Evolutionary conservation across 1,139 yeast genomes (phyloP).

Genomic region (Insectozyma bohioensis): DNA sequence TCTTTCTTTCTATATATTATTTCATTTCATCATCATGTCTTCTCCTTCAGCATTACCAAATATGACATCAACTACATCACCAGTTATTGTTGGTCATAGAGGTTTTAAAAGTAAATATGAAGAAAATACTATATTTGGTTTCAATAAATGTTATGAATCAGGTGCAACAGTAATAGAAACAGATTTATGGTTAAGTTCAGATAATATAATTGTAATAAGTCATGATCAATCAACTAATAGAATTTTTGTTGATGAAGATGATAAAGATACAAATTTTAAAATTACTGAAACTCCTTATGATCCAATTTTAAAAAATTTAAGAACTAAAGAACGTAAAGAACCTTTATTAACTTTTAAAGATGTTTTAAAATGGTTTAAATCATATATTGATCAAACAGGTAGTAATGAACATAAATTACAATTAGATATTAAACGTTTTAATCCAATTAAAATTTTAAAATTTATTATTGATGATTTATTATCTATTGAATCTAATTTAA

Average conservation of each 20-base stretch:
- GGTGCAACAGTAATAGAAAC: constrained; percentile 80
- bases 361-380: constrained; percentile 57
- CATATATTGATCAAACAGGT: constrained; percentile 26
- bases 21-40: too few species aligned
- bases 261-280: constrained; percentile 37
- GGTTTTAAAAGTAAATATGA: constrained; percentile 64
- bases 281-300: constrained; percentile 43
- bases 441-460: constrained; percentile 58
- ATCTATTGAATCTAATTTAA: constrained; percentile 46
- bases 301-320: constrained; percentile 45
- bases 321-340: constrained; percentile 56
- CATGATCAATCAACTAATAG: constrained; percentile 68
- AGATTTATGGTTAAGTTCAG: constrained; percentile 77
- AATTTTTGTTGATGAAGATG: constrained; percentile 53
- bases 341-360: constrained; percentile 62
- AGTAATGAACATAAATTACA: constrained; percentile 43
- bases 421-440: constrained; percentile 80
- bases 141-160: constrained; percentile 63
- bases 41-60: too few species aligned
- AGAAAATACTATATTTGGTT: constrained; percentile 78
- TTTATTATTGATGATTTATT: constrained; percentile 52
- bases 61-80: constrained; percentile 15
- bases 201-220: constrained; percentile 70
- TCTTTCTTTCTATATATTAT: too few species aligned
- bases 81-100: constrained; percentile 45